Evolutionary conservation across 208 protist genomes (phyloP).

Genomic region (Zelonia costaricensis): DNA sequence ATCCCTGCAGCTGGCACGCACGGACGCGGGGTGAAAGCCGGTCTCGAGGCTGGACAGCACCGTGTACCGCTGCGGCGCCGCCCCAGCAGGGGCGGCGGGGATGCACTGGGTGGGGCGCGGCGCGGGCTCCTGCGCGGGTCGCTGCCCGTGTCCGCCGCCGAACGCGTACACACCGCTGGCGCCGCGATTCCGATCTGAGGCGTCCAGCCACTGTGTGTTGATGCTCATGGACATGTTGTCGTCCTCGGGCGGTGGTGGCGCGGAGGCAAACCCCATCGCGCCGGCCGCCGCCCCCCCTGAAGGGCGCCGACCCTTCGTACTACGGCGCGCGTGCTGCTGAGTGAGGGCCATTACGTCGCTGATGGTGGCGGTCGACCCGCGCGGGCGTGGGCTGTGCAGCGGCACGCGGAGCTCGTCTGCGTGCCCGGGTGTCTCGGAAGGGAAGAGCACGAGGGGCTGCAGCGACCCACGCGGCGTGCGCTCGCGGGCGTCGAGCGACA

Average conservation of each 20-base stretch:
- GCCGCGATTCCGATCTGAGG: no score
- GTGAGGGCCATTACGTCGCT: neutral
- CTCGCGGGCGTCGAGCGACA: neutral
- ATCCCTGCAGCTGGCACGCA: no score
- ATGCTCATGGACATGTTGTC: conserved; percentile 9
- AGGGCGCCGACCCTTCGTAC: neutral
- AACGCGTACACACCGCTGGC: neutral
- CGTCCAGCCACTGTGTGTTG: neutral
- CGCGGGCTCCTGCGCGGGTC: neutral
- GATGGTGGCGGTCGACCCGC: neutral
- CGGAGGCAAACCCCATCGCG: no score
- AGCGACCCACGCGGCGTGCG: neutral
- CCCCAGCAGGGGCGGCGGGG: no score
- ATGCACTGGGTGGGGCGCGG: no score
- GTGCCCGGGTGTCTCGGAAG: conserved; percentile 2
- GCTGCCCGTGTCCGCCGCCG: neutral
- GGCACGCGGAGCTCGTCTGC: no score
- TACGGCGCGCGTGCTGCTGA: neutral
- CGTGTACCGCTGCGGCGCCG: neutral
- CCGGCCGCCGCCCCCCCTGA: neutral
- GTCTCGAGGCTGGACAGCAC: neutral
- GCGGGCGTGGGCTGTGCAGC: neutral
- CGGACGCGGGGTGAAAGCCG: no score
- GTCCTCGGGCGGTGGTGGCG: conserved; percentile 18
- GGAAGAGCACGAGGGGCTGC: conserved; percentile 2